phyloP scores from a whole-genome alignment of 2,329 filamentous ascomycete genomes.

The Orbilia blumenaviensis region DNA sequence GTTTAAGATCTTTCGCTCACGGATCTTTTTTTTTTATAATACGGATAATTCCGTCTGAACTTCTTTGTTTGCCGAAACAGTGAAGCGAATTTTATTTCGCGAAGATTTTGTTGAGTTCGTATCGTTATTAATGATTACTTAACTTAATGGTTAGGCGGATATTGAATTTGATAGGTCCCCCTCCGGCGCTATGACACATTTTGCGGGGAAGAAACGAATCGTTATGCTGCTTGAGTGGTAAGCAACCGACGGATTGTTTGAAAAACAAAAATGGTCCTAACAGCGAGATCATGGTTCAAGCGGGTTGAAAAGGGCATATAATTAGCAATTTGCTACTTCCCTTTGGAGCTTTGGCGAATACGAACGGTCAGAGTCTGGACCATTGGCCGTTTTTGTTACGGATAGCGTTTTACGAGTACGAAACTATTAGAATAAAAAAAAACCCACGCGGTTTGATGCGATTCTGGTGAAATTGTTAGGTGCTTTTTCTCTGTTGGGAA shows the following conservation, averaged over 20 bases:
- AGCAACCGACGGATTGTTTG: neutral
- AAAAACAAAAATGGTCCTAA: no score
- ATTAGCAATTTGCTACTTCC: neutral
- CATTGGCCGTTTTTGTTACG: neutral
- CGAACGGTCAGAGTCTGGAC: neutral
- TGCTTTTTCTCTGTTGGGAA: neutral
- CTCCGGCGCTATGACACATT: neutral
- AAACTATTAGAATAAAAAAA: neutral
- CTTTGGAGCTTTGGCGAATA: neutral
- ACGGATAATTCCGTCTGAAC: constrained; percentile 1
- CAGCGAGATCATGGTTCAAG: no score
- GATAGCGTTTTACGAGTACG: neutral
- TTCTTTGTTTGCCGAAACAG: neutral
- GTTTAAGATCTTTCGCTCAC: neutral
- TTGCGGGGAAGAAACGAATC: neutral
- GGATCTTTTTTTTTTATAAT: neutral
- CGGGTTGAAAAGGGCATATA: neutral
- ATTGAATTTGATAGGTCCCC: neutral
- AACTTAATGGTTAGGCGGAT: neutral
- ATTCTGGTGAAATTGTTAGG: neutral
- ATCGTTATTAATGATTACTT: neutral
- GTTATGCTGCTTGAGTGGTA: neutral
- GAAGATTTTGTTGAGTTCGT: neutral
- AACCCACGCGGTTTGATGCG: neutral
- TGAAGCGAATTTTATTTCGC: neutral